Percentiles rank a stretch among this genome's conserved stretches.
Conservation (phyloP, 352 stramenopile species). For the Pythium dissimile region DNA sequence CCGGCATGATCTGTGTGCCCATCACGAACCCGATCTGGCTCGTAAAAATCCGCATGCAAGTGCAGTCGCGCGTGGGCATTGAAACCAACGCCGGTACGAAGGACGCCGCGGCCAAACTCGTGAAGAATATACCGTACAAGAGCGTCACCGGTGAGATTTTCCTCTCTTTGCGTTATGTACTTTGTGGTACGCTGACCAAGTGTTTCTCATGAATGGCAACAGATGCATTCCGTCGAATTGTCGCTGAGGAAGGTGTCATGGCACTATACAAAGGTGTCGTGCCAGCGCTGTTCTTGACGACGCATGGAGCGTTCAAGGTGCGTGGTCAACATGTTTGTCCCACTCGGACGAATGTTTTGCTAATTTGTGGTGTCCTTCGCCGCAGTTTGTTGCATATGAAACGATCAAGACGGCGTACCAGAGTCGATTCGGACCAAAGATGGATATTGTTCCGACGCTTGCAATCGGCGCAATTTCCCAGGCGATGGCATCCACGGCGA, state of each 20-base stretch:
- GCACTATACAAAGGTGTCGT: slow-evolving; percentile 96
- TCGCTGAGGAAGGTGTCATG: slow-evolving; percentile 91
- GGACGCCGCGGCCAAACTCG: slow-evolving; percentile 47
- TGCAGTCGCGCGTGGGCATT: slow-evolving; percentile 56
- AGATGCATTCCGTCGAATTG: slow-evolving; percentile 93
- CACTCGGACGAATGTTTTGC: background rate
- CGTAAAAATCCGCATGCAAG: slow-evolving; percentile 97
- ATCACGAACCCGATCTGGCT: slow-evolving; percentile 99
- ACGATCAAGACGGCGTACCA: slow-evolving; percentile 67
- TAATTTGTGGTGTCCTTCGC: background rate
- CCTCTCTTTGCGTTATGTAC: background rate
- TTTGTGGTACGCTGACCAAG: background rate
- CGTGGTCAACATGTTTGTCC: background rate
- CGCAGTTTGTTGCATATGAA: slow-evolving; percentile 79
- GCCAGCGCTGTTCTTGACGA: slow-evolving; percentile 94
- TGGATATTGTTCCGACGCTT: slow-evolving; percentile 68
- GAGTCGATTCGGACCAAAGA: slow-evolving; percentile 49
- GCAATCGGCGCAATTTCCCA: slow-evolving; percentile 79
- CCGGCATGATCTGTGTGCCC: slow-evolving; percentile 90
- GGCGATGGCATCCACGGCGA: slow-evolving; percentile 80
- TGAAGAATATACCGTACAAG: slow-evolving; percentile 59
- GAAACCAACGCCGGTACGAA: slow-evolving; percentile 44
- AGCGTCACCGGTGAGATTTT: slow-evolving; percentile 46
- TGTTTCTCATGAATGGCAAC: background rate
- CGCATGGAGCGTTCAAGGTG: slow-evolving; percentile 95